Percentiles rank a stretch among this genome's conserved stretches.
Evolutionary conservation across 805 yeast species (phyloP).

Genomic region (Saccharomycopsis javanensis): DNA sequence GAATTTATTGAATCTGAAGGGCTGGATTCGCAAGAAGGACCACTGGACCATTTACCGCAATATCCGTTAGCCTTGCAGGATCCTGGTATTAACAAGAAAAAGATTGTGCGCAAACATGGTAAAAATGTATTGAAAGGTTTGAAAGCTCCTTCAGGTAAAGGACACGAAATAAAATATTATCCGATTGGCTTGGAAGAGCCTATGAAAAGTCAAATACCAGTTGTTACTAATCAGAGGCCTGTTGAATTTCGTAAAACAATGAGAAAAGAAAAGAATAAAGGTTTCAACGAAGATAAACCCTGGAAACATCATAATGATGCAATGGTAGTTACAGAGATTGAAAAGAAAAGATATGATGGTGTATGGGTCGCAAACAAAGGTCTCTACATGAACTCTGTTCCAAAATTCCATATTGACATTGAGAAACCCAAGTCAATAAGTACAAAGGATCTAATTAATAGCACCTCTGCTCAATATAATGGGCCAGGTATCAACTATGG

Average conservation of each 20-base stretch:
- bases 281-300: conserved; percentile 82
- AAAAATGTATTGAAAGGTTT: conserved; percentile 1
- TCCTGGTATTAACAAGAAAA: not conserved
- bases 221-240: conserved; percentile 10
- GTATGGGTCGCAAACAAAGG: conserved; percentile 89
- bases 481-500: not conserved
- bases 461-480: not conserved
- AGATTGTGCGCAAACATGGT: not conserved
- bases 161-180: not conserved
- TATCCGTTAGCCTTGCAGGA: not conserved
- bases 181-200: not conserved
- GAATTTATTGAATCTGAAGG: not conserved
- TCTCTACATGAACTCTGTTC: conserved; percentile 29
- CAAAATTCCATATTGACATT: conserved; percentile 16
- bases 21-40: not conserved
- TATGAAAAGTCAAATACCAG: not conserved
- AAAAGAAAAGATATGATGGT: conserved; percentile 84
- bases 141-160: not conserved
- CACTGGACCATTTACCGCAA: not conserved
- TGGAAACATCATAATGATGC: conserved; percentile 80
- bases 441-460: not conserved
- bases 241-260: conserved; percentile 18
- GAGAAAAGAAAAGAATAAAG: conserved; percentile 19
- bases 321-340: conserved; percentile 44
- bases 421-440: conserved; percentile 11